These are phyloP conservation scores for Mortierella sp. DNA, from an alignment of 371 early-diverging fungal species.

Conservation along the genomic window DNA sequence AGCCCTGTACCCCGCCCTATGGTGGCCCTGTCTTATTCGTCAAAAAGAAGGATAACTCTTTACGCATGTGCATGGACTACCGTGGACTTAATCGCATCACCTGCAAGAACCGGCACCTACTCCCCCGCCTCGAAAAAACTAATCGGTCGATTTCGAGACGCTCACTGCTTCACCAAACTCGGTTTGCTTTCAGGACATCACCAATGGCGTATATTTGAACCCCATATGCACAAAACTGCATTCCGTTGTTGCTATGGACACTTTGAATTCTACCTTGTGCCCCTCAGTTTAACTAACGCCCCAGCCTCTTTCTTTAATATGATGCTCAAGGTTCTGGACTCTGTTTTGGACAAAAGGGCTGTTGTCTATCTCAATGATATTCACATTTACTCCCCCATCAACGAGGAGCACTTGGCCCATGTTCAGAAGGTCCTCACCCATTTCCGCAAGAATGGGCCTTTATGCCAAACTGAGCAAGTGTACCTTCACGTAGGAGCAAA, in stretches of 20 bases:
- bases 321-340: slow-evolving; percentile 38
- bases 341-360: not conserved
- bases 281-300: slow-evolving; percentile 63
- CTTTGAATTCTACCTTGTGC: slow-evolving; percentile 59
- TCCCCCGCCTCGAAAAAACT: too few species aligned
- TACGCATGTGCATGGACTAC: slow-evolving; percentile 63
- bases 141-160: too few species aligned
- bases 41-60: slow-evolving; percentile 59
- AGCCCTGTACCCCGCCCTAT: slow-evolving; percentile 55
- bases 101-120: too few species aligned
- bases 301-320: slow-evolving; percentile 59
- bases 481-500: not conserved
- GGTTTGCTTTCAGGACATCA: slow-evolving; percentile 1
- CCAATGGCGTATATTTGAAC: slow-evolving; percentile 25
- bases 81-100: too few species aligned
- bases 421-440: not conserved
- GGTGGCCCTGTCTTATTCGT: slow-evolving; percentile 63
- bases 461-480: not conserved
- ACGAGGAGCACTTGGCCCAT: not conserved
- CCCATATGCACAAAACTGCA: slow-evolving; percentile 52
- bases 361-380: not conserved
- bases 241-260: slow-evolving; percentile 57
- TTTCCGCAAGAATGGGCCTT: not conserved
- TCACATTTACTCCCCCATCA: not conserved
- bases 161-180: too few species aligned